These are phyloP conservation scores for Endoconidiophora laricicola DNA, from an alignment of 2,329 filamentous ascomycete species.

Conservation along the genomic window DNA sequence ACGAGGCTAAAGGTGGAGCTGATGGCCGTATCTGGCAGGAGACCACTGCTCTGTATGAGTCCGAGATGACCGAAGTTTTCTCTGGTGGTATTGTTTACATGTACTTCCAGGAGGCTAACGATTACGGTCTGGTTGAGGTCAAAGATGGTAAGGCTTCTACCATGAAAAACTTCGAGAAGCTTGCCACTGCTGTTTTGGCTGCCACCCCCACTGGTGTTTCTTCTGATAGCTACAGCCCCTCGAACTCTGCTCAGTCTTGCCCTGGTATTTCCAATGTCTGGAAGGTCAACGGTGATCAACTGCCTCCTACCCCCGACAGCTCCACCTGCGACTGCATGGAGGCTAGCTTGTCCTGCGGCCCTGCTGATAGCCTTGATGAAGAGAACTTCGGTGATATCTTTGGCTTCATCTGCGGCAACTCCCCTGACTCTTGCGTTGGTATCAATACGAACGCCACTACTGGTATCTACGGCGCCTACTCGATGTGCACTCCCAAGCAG, in stretches of 20 bases:
- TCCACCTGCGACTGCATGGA: conserved; percentile 77
- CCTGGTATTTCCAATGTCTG: conserved; percentile 49
- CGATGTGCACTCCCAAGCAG: conserved; percentile 55
- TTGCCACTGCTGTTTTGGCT: conserved; percentile 52
- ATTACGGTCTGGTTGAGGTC: conserved; percentile 65
- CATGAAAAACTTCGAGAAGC: conserved; percentile 56
- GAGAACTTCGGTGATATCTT: conserved; percentile 55
- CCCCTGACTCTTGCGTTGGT: conserved; percentile 42
- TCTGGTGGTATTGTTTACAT: conserved; percentile 97
- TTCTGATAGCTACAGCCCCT: conserved; percentile 52
- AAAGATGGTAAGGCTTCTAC: conserved; percentile 43
- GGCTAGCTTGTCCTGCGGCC: conserved; percentile 52
- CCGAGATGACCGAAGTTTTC: conserved; percentile 72
- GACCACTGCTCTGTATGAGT: conserved; percentile 62
- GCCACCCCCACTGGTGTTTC: conserved; percentile 50
- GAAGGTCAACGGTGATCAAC: conserved; percentile 43
- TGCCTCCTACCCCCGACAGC: conserved; percentile 70
- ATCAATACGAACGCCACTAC: conserved; percentile 50
- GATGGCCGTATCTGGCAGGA: conserved; percentile 69
- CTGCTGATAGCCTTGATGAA: conserved; percentile 38
- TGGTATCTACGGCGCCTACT: conserved; percentile 60
- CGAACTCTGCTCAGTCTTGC: conserved; percentile 51
- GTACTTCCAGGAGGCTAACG: conserved; percentile 84
- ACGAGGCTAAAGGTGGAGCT: conserved; percentile 36
- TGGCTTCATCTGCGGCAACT: conserved; percentile 49